phyloP scores from a whole-genome alignment of 1,139 yeast species.

The Hansenula anomala region DNA sequence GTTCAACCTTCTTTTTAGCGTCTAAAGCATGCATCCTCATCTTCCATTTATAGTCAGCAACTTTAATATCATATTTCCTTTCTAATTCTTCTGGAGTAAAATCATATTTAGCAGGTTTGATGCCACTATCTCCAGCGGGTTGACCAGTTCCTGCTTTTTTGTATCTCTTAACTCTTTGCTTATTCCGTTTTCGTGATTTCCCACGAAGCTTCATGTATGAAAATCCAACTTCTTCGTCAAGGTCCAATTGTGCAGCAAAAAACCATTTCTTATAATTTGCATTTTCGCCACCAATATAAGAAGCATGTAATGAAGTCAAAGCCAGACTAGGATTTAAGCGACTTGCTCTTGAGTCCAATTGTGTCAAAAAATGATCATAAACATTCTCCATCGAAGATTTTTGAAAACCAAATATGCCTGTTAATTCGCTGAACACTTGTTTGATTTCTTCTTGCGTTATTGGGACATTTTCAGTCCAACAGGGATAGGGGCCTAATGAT shows the following conservation, averaged over 20 bases:
- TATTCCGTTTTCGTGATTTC: conserved; percentile 27
- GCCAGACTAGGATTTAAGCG: conserved; percentile 54
- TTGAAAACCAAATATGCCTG: conserved; percentile 66
- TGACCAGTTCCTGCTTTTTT: too few species aligned
- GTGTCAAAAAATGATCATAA: conserved; percentile 56
- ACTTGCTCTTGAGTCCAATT: conserved; percentile 68
- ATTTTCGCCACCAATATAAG: conserved; percentile 66
- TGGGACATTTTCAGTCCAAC: conserved; percentile 28
- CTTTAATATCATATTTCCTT: conserved; percentile 51
- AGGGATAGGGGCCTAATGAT: conserved; percentile 11
- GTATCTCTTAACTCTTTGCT: conserved; percentile 28
- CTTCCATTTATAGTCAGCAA: conserved; percentile 61
- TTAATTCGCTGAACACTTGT: conserved; percentile 45
- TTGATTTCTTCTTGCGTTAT: conserved; percentile 47
- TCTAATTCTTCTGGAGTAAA: conserved; percentile 43
- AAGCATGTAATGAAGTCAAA: conserved; percentile 58
- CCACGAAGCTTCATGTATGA: conserved; percentile 35
- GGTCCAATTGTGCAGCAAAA: conserved; percentile 65
- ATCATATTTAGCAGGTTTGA: conserved; percentile 25
- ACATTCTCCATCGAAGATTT: conserved; percentile 57
- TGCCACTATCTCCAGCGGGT: too few species aligned
- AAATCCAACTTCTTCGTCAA: conserved; percentile 56
- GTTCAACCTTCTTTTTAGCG: conserved; percentile 54
- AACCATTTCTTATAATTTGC: conserved; percentile 72
- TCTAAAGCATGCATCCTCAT: conserved; percentile 50